These are phyloP conservation scores for Trichophaea hybrida DNA, from an alignment of 2,329 filamentous ascomycete species.

Conservation along the genomic window DNA sequence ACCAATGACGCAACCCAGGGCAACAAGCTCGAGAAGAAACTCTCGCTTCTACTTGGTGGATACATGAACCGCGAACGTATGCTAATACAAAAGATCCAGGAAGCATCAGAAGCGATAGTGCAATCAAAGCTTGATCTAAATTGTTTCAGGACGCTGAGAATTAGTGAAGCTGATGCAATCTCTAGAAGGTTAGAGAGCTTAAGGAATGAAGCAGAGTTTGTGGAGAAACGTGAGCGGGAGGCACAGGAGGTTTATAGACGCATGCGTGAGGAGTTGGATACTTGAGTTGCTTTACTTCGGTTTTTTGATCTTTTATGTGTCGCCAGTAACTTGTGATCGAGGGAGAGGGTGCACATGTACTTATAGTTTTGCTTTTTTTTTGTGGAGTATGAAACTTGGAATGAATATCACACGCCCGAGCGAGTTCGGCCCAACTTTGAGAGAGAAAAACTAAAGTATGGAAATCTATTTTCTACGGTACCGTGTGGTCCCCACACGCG, in stretches of 20 bases:
- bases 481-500: no score
- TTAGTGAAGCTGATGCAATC: slow-evolving; percentile 66
- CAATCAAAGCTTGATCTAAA: slow-evolving; percentile 59
- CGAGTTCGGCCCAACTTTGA: no score
- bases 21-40: slow-evolving; percentile 84
- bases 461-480: no score
- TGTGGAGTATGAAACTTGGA: background rate
- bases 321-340: background rate
- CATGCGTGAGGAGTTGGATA: slow-evolving; percentile 60
- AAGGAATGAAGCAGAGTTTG: slow-evolving; percentile 67
- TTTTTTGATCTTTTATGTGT: background rate
- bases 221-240: slow-evolving; percentile 71
- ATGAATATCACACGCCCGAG: no score
- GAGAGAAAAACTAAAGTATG: no score
- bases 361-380: background rate
- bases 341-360: background rate
- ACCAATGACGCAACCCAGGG: slow-evolving; percentile 61
- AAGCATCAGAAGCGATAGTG: slow-evolving; percentile 58
- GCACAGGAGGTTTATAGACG: slow-evolving; percentile 73
- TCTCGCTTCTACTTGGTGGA: slow-evolving; percentile 72
- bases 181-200: slow-evolving; percentile 56
- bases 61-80: slow-evolving; percentile 77
- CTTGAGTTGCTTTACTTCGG: background rate
- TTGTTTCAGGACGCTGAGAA: slow-evolving; percentile 59
- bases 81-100: slow-evolving; percentile 62